Evolutionary conservation across 805 yeast species (phyloP), one percentile per base, ranked within the genome.

Genomic region (Metschnikowia corniflorae): DNA sequence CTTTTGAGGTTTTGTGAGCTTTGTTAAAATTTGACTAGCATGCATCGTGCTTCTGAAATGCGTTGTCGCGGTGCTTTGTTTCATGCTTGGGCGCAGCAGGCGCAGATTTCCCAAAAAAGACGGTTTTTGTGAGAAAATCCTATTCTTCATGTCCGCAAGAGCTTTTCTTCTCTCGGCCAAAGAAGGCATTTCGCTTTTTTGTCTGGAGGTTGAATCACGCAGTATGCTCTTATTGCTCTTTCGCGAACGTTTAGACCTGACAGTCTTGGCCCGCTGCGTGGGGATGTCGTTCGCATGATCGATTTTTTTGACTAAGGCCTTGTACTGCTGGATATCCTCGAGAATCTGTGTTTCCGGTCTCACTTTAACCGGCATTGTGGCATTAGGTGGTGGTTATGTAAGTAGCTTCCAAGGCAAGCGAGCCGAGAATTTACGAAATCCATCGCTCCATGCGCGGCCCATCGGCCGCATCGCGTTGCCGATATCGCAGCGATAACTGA

Each of bases 391-490:
- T n/a, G n/a, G n/a, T n/a, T n/a, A n/a, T n/a, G n/a, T n/a, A n/a
- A n/a, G n/a, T n/a, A n/a, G n/a, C n/a, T n/a, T n/a, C n/a, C n/a
- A n/a, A n/a, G n/a, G n/a, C n/a, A n/a, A n/a, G n/a, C n/a, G n/a
- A n/a, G n/a, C n/a, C n/a, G n/a, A n/a, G n/a, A n/a, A n/a, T n/a
- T n/a, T n/a, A n/a, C n/a, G n/a, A n/a, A n/a, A n/a, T n/a, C n/a
- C n/a, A n/a, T n/a, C n/a, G 24, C 38, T 34, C 29, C 33, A 33
- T 29, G 39, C 26, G 30, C 24, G 7, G 34, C 33, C 25, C 39
- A 35, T 35, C 39, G 39, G 31, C 18, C 34, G 34, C 29, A 22
- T 27, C 22, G 22, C 7, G 9, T n/a, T n/a, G n/a, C n/a, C n/a
- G n/a, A n/a, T n/a, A n/a, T n/a, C n/a, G n/a, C n/a, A n/a, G n/a